Evolutionary conservation across 2,329 filamentous ascomycete species (phyloP), one percentile per base, ranked within the genome.

Genomic region (Colletotrichum tropicale): DNA sequence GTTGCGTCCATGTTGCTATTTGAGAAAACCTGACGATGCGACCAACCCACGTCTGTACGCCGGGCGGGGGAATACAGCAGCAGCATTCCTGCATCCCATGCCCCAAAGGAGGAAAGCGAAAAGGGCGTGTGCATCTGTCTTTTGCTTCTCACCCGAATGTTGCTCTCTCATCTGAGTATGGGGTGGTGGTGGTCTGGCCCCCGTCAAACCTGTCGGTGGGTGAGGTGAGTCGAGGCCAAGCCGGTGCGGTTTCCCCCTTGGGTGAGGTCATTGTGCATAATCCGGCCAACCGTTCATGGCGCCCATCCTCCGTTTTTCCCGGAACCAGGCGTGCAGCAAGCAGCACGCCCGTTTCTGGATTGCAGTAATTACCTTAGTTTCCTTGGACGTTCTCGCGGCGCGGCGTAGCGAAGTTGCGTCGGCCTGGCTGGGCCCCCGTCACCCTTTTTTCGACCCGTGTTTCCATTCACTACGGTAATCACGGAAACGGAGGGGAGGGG

Each of bases 261-360:
- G 26, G 24, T 65, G 72, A 75, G 48, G 60, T 75, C 72, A 75
- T 71, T 38, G 72, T 75, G 68, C 72, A 71, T 71, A 61, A 21
- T 12, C 34, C 10, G 24, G 32, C 21, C 6, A 32, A 67, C 68
- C 72, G 72, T 75, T 56, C 8, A 21, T 48, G 18, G 30, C 36
- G 71, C 65, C 15, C 30, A 32, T 24, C 10, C 16, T 75, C 72
- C 68, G 68, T 66, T 67, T 71, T 60, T 8, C 28, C 60, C 16
- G 24, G 24, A 36, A 2, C 10, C 8, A 18, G n/a, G 55, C n/a
- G 2, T 16, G 7, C 10, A 16, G 34, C 34, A 16, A 13, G n/a
- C 18, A 18, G 24, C 61, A 32, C 28, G 18, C 60, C 60, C n/a
- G 60, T 58, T 58, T 58, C 43, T 52, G 43, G 43, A 52, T 52